Evolutionary conservation across 1,284 basidiomycete genomes (phyloP), one percentile per base, ranked within the genome.

Genomic region (Megacollybia platyphylla): DNA sequence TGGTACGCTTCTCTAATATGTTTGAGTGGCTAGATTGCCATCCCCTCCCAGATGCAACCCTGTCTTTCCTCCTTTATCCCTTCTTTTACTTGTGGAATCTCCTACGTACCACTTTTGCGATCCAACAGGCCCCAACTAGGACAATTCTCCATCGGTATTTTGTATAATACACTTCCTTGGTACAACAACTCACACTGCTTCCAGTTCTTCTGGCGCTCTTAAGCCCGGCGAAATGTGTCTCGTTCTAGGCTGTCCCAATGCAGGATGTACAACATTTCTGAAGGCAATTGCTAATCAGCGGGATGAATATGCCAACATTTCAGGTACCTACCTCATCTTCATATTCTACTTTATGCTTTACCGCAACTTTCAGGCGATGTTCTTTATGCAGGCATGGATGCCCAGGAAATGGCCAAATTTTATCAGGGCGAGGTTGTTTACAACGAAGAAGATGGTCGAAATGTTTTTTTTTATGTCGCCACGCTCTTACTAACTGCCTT

Each of bases 361-460:
- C 20, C 4, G 20, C 20, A 5, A 24, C 5, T 5, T 24, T 24
- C 5, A 24, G 40, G 40, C n/a, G 65, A 82, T 1, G 73, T 88
- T 8, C 62, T 70, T 0, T 91, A 89, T 54, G 83, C 79, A 11
- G 84, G 83, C 4, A 85, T 88, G 42, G 62, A 65, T 41, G 73
- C 80, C 0, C 53, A 57, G 10, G 75, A 83, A 50, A 83, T 86
- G 71, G 67, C 64, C 1, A 76, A 76, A 49, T 57, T 65, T 44
- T 85, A 81, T 60, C 82, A 75, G 47, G 91, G 89, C 40, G 89
- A 93, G 60, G 85, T 89, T 9, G 77, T 83, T 11, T 93, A 90
- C 60, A 90, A 88, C 52, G 71, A 77, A 52, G 83, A 86, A 64
- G 79, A 79, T 75, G 37, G 38, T 58, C 41, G 51, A 26, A 8